Conservation (phyloP, 2,329 filamentous ascomycete genomes). For the Diplodia mutila region DNA sequence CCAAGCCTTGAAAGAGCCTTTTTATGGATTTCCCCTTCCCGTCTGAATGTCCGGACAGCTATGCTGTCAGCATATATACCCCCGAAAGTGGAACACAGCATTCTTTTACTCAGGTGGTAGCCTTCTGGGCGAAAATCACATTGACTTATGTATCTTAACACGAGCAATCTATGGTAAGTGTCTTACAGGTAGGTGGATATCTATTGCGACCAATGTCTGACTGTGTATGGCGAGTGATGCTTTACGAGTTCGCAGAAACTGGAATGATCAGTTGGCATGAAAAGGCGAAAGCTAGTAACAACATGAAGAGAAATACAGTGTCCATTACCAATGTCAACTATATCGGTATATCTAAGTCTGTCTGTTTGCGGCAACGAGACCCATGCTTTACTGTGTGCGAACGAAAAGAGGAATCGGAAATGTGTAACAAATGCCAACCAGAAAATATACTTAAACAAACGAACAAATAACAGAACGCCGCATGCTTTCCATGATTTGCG, state of each 20-base stretch:
- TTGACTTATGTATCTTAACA: neutral
- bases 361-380: neutral
- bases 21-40: neutral
- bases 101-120: neutral
- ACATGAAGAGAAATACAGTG: neutral
- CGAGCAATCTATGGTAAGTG: neutral
- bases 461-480: neutral
- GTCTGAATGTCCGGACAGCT: neutral
- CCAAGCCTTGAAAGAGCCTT: neutral
- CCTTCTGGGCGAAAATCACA: neutral
- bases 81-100: neutral
- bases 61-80: neutral
- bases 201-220: neutral
- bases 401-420: neutral
- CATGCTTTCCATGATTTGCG: conserved; percentile 9
- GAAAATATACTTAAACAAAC: neutral
- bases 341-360: neutral
- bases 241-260: neutral
- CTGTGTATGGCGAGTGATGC: neutral
- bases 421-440: neutral
- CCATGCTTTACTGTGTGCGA: neutral
- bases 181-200: neutral
- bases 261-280: neutral
- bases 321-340: neutral
- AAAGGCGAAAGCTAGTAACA: neutral